Evolutionary conservation across 305 asterid genomes (phyloP).

Genomic region (Fraxinus angustifolia): DNA sequence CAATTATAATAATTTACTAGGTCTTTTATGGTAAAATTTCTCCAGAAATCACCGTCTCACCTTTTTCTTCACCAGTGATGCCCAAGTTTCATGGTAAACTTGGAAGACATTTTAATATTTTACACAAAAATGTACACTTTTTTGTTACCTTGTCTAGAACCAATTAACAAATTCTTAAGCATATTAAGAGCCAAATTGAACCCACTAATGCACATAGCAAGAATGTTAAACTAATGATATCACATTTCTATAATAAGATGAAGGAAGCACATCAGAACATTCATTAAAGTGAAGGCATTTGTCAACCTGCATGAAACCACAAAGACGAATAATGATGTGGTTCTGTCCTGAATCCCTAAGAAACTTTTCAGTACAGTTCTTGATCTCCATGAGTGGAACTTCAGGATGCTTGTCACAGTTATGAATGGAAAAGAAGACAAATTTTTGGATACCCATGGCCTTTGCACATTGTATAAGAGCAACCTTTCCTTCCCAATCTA

Average conservation of each 20-base stretch:
- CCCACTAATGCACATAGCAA: not conserved
- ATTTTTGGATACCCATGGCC: slow-evolving; percentile 94
- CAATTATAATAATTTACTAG: not conserved
- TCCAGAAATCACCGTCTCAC: not conserved
- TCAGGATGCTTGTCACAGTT: slow-evolving; percentile 98
- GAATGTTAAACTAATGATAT: slow-evolving; percentile 8
- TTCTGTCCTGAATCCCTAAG: slow-evolving; percentile 71
- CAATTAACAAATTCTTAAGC: slow-evolving; percentile 4
- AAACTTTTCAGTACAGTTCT: slow-evolving; percentile 85
- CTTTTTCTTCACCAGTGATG: not conserved
- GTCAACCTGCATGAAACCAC: slow-evolving; percentile 96
- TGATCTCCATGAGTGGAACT: slow-evolving; percentile 98
- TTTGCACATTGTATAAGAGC: slow-evolving; percentile 96
- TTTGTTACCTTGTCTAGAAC: slow-evolving; percentile 3
- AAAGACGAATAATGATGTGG: slow-evolving; percentile 74
- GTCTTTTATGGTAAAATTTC: not conserved
- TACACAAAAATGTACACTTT: not conserved
- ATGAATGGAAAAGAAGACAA: slow-evolving; percentile 85
- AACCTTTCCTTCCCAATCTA: slow-evolving; percentile 99
- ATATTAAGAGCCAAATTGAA: not conserved
- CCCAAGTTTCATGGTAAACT: not conserved
- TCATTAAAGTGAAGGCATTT: slow-evolving; percentile 13
- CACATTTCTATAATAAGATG: not conserved
- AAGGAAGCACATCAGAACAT: not conserved
- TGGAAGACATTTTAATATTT: not conserved